Evolutionary conservation across 352 stramenopile species (phyloP).

Genomic region (Globisporangium emineosum): DNA sequence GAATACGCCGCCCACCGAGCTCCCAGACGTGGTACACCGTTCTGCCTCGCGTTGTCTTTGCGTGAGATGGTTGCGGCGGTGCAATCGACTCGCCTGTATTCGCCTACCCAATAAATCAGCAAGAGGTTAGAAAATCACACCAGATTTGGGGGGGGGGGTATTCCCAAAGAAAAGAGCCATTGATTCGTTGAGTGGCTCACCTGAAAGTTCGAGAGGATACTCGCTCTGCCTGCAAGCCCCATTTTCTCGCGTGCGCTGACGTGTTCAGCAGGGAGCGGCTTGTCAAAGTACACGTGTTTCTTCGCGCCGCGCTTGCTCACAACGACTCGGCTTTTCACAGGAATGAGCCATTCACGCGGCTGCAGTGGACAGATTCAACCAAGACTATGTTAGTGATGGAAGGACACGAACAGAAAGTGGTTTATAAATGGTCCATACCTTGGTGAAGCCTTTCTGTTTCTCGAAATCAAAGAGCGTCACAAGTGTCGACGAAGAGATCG

Average conservation of each 20-base stretch:
- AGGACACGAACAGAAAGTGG: not conserved
- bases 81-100: constrained; percentile 5
- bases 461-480: constrained; percentile 66
- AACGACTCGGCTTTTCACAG: constrained; percentile 50
- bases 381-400: not conserved
- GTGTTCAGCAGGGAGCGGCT: constrained; percentile 25
- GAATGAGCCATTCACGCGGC: constrained; percentile 45
- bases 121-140: not conserved
- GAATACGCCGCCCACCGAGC: constrained; percentile 44
- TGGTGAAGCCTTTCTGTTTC: constrained; percentile 22
- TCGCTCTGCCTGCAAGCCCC: constrained; percentile 21
- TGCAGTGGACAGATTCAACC: constrained; percentile 10
- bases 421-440: not conserved
- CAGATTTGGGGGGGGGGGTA: too few species aligned
- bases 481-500: constrained; percentile 66
- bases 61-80: not conserved
- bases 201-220: constrained; percentile 28
- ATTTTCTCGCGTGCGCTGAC: constrained; percentile 35
- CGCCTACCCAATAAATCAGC: not conserved
- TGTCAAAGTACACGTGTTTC: constrained; percentile 62
- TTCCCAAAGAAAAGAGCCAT: too few species aligned
- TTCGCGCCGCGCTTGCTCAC: constrained; percentile 26
- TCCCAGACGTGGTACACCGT: constrained; percentile 70
- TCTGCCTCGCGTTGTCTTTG: not conserved
- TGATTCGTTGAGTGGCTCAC: constrained; percentile 12